phyloP scores from a whole-genome alignment of 192 early-diverging fungal species.

The Entomortierella chlamydospora region DNA sequence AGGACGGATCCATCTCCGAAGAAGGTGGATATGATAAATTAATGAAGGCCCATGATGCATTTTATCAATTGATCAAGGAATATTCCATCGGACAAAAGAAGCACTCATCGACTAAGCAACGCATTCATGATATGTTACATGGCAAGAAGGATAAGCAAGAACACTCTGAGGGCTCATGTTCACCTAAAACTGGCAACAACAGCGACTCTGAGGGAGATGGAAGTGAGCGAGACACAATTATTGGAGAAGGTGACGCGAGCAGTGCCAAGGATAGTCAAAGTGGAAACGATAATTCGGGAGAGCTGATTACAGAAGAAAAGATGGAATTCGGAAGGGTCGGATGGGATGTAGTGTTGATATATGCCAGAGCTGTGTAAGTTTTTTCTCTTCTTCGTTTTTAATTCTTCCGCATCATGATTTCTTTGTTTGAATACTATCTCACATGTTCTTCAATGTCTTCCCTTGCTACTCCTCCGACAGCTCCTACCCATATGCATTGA shows the following conservation, averaged over 20 bases:
- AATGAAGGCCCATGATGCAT: slow-evolving; percentile 64
- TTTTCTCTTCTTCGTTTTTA: too few relatives aligned
- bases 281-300: slow-evolving; percentile 24
- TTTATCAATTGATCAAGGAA: slow-evolving; percentile 76
- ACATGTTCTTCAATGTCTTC: not conserved
- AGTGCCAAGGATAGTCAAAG: not conserved
- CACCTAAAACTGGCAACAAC: not conserved
- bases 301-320: slow-evolving; percentile 82
- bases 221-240: slow-evolving; percentile 12
- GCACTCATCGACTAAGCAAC: slow-evolving; percentile 3
- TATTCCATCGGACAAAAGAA: slow-evolving; percentile 62
- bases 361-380: slow-evolving; percentile 70
- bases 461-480: slow-evolving; percentile 45
- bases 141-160: not conserved
- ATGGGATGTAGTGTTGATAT: slow-evolving; percentile 77
- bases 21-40: slow-evolving; percentile 72
- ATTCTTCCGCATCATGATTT: not conserved
- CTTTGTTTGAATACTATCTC: too few relatives aligned
- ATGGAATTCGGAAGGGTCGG: slow-evolving; percentile 83
- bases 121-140: not conserved
- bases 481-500: slow-evolving; percentile 10
- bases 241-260: slow-evolving; percentile 1
- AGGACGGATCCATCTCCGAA: slow-evolving; percentile 74
- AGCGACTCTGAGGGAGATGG: slow-evolving; percentile 16
- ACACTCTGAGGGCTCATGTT: not conserved